Evolutionary conservation across 306 rosid genomes (phyloP).

Genomic region (Cicer bijugum): DNA sequence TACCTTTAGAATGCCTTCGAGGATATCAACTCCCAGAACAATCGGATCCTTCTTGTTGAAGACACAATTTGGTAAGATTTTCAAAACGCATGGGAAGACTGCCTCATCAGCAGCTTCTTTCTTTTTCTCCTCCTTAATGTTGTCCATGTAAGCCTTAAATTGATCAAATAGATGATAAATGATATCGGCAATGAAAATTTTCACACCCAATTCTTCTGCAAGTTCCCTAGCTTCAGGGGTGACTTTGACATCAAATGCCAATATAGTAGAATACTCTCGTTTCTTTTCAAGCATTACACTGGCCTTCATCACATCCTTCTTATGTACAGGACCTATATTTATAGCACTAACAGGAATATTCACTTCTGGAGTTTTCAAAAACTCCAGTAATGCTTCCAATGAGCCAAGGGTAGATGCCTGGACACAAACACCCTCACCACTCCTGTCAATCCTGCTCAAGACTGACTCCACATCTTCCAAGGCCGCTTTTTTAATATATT

Average conservation of each 20-base stretch:
- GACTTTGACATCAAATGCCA: conserved; percentile 99
- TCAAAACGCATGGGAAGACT: conserved; percentile 85
- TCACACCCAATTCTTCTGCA: conserved; percentile 85
- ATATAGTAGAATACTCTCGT: conserved; percentile 75
- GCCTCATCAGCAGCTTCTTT: conserved; percentile 92
- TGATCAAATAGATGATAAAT: conserved; percentile 92
- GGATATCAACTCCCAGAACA: conserved; percentile 91
- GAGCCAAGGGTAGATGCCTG: conserved; percentile 97
- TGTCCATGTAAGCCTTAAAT: conserved; percentile 89
- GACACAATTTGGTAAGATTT: conserved; percentile 78
- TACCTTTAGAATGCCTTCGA: conserved; percentile 95
- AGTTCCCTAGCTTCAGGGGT: conserved; percentile 91
- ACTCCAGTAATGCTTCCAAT: conserved; percentile 92
- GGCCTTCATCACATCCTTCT: conserved; percentile 97
- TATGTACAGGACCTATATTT: conserved; percentile 95
- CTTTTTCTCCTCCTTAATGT: conserved; percentile 92
- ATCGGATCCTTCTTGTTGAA: conserved; percentile 98
- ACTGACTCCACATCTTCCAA: conserved; percentile 88
- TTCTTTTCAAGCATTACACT: conserved; percentile 96
- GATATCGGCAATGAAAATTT: conserved; percentile 85
- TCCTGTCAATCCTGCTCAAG: conserved; percentile 85
- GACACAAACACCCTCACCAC: conserved; percentile 97
- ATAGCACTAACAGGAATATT: conserved; percentile 94
- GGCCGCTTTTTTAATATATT: conserved; percentile 69
- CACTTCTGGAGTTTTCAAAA: conserved; percentile 85